Conservation (phyloP, 768 basidiomycete genomes). For the Trametes coccinea region DNA sequence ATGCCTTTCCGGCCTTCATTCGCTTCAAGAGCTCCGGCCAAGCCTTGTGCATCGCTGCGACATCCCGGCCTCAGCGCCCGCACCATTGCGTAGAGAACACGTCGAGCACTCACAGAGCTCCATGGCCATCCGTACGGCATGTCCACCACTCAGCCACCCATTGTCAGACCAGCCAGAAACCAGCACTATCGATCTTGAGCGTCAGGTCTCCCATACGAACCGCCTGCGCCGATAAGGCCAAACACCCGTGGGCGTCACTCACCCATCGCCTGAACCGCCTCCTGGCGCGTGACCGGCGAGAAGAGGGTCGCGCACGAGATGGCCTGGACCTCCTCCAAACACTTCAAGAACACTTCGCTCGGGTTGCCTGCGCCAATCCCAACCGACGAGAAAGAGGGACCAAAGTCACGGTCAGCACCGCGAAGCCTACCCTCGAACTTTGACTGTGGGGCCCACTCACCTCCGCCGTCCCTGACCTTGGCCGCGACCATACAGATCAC, state of each 20-base stretch:
- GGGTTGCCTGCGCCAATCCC: constrained; percentile 51
- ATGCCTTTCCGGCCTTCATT: constrained; percentile 68
- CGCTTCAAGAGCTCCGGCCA: constrained; percentile 81
- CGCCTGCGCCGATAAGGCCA: no score
- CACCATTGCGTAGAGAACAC: no score
- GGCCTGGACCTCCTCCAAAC: constrained; percentile 80
- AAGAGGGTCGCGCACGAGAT: constrained; percentile 88
- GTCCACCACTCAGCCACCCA: constrained; percentile 93
- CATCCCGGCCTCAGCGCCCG: background rate
- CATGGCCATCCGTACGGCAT: constrained; percentile 97
- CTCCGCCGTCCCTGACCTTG: constrained; percentile 87
- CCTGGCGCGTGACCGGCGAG: constrained; percentile 77
- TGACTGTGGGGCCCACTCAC: constrained; percentile 41
- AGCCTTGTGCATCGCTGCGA: constrained; percentile 81
- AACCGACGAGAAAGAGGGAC: background rate
- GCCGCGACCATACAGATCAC: constrained; percentile 94
- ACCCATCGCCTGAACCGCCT: constrained; percentile 96
- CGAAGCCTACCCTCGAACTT: background rate
- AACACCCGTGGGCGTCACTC: constrained; percentile 29
- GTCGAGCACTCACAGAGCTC: constrained; percentile 67
- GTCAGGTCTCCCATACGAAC: background rate
- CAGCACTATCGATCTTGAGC: constrained; percentile 52
- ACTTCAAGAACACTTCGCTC: constrained; percentile 71
- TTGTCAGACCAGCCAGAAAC: constrained; percentile 95
- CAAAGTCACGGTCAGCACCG: background rate